Conservation (phyloP, 2,329 filamentous ascomycete species). For the Esteya vermicola region DNA sequence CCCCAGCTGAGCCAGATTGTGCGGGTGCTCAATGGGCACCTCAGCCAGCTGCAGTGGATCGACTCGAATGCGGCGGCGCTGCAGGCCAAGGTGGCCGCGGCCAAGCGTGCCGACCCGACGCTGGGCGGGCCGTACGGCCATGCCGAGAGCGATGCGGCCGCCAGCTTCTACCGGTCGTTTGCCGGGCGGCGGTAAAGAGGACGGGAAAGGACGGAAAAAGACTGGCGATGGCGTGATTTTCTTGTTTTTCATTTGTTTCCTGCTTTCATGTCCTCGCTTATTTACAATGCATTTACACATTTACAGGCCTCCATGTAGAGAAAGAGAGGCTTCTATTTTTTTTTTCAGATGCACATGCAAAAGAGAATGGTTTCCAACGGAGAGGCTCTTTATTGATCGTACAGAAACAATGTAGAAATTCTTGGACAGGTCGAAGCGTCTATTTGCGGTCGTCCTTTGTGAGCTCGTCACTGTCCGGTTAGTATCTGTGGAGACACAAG, state of each 20-base stretch:
- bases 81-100: constrained; percentile 66
- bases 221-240: too few relatives aligned
- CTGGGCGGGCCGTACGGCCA: constrained; percentile 43
- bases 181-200: constrained; percentile 50
- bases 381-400: too few relatives aligned
- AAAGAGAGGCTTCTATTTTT: background rate
- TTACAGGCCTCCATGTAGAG: background rate
- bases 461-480: constrained; percentile 51
- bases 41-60: constrained; percentile 85
- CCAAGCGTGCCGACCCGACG: constrained; percentile 63
- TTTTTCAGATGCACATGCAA: background rate
- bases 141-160: constrained; percentile 56
- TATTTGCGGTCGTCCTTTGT: constrained; percentile 57
- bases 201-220: too few relatives aligned
- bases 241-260: background rate
- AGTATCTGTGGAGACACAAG: background rate
- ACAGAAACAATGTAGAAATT: too few relatives aligned
- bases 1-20: constrained; percentile 82
- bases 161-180: constrained; percentile 85
- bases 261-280: too few relatives aligned
- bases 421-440: too few relatives aligned
- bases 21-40: constrained; percentile 82
- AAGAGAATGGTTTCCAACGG: too few relatives aligned
- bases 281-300: background rate
- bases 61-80: constrained; percentile 71